Percentiles rank a stretch among this genome's conserved stretches.
These are phyloP conservation scores for Biscogniauxia marginata DNA, from an alignment of 2,329 filamentous ascomycete genomes.

Conservation along the genomic window DNA sequence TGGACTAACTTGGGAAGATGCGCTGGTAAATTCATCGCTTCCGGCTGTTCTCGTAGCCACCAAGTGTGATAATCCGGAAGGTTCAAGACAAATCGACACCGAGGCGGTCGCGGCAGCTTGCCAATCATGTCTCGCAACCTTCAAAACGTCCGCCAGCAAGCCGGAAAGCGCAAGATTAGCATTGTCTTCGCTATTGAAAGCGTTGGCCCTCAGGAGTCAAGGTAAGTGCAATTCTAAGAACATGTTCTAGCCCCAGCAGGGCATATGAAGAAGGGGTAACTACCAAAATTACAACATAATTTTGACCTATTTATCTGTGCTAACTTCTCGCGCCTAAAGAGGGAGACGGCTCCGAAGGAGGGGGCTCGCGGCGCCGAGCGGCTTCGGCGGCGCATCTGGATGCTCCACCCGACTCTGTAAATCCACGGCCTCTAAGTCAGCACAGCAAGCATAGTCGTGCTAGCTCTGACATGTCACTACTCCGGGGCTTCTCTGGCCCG, in stretches of 20 bases:
- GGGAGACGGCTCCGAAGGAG: slow-evolving; percentile 40
- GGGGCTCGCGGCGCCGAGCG: slow-evolving; percentile 52
- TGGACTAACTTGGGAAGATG: slow-evolving; percentile 52
- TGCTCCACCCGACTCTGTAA: slow-evolving; percentile 47
- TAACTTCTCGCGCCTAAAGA: slow-evolving; percentile 16
- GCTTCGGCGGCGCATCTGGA: slow-evolving; percentile 63
- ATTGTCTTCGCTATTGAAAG: slow-evolving; percentile 71
- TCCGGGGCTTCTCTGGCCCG: slow-evolving; percentile 52
- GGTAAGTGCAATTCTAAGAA: slow-evolving; percentile 51
- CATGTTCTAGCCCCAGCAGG: background rate
- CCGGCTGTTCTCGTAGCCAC: slow-evolving; percentile 82
- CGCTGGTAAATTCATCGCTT: slow-evolving; percentile 68
- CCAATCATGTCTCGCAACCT: slow-evolving; percentile 67
- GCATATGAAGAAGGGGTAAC: background rate
- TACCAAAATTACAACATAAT: background rate
- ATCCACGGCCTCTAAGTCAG: slow-evolving; percentile 55
- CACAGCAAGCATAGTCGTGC: slow-evolving; percentile 67
- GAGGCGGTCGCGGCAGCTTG: slow-evolving; percentile 62
- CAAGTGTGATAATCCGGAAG: slow-evolving; percentile 80
- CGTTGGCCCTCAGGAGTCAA: slow-evolving; percentile 64
- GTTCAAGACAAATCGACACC: slow-evolving; percentile 69
- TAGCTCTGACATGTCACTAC: slow-evolving; percentile 66
- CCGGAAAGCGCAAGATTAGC: slow-evolving; percentile 74
- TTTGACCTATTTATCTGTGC: background rate
- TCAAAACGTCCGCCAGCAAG: slow-evolving; percentile 69